Base-by-base conservation (phyloP, 2,329 filamentous ascomycete species). In the Elsinoe arachidis region DNA sequence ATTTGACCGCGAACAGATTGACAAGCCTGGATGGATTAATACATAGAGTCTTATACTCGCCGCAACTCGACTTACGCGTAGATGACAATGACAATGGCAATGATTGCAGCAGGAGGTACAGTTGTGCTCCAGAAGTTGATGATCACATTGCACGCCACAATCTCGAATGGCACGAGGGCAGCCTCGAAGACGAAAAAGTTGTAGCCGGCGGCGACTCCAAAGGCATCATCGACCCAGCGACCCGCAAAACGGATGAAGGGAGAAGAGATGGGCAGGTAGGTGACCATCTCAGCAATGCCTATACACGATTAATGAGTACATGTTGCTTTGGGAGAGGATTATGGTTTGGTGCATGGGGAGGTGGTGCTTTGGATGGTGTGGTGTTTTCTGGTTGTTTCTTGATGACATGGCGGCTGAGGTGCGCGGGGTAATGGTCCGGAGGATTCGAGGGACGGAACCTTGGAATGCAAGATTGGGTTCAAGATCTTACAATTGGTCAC, bases 241-340 rank as follows among this genome's bases (percentile, higher is more conserved):
- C 86, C 85, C 3, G 87, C 87, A 64, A 90, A 88, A 23, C 85
- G 83, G 66, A 90, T 87, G 68, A 91, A 90, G 0, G 86, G 86
- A 39, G 85, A 88, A 0, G 85, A 88, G 56, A 90, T 87, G 6
- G 87, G 87, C 2, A 88, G 74, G 62, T 86, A 88, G 0, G 85
- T 87, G 6, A 88, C 86, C 85, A 90, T 88, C 68, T 90, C 87
- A 11, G 85, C 84, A 73, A 87, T 81, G 66, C 73, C 70, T 73
- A 51, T 17, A 34, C 47, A 54, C 34, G 17, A 30, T 46, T 35
- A 53, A 56, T 56, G 54, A 47, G 39, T 37, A 34, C 39, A 47
- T 53, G 15, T 37, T 17, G 49, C 34, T 47, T 47, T 33, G n/a
- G n/a, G 26, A 21, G 3, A 6, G 35, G 35, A 17, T 21, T 2